Percentiles rank a stretch among this genome's conserved stretches.
These are phyloP conservation scores for Drechslerella stenobrocha DNA, from an alignment of 2,329 filamentous ascomycete genomes.

Conservation along the genomic window DNA sequence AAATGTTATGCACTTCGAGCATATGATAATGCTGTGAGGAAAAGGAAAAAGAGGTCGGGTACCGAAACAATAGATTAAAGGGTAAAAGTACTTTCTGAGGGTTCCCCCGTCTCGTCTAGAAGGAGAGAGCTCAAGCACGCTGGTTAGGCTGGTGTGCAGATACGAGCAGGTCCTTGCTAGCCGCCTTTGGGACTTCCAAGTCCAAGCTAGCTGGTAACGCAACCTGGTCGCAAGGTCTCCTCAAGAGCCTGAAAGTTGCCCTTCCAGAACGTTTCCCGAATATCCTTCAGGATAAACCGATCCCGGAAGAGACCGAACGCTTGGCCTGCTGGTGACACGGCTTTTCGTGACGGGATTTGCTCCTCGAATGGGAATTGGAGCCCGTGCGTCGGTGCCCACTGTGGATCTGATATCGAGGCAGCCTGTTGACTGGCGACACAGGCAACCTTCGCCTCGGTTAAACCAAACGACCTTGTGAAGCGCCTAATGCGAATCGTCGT, in stretches of 20 bases:
- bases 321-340: conserved; percentile 23
- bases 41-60: conserved; percentile 31
- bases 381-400: conserved; percentile 7
- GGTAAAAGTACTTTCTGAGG: conserved; percentile 46
- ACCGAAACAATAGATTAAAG: conserved; percentile 46
- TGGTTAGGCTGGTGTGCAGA: conserved; percentile 47
- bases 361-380: neutral
- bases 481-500: no score
- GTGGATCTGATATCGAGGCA: conserved; percentile 5
- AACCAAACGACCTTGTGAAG: neutral
- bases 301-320: conserved; percentile 25
- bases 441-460: conserved; percentile 1
- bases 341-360: conserved; percentile 25
- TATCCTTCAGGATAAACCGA: conserved; percentile 25
- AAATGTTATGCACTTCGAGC: conserved; percentile 9
- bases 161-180: conserved; percentile 47
- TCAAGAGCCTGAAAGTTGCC: conserved; percentile 47
- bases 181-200: conserved; percentile 48
- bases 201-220: conserved; percentile 48
- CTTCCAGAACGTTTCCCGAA: conserved; percentile 48
- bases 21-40: conserved; percentile 24
- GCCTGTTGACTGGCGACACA: neutral
- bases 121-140: conserved; percentile 47
- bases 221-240: conserved; percentile 48
- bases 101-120: conserved; percentile 35